Percentiles rank a stretch among this genome's conserved stretches.
These are phyloP conservation scores for Umbelopsis isabellina DNA, from an alignment of 192 early-diverging fungal species.

Conservation along the genomic window DNA sequence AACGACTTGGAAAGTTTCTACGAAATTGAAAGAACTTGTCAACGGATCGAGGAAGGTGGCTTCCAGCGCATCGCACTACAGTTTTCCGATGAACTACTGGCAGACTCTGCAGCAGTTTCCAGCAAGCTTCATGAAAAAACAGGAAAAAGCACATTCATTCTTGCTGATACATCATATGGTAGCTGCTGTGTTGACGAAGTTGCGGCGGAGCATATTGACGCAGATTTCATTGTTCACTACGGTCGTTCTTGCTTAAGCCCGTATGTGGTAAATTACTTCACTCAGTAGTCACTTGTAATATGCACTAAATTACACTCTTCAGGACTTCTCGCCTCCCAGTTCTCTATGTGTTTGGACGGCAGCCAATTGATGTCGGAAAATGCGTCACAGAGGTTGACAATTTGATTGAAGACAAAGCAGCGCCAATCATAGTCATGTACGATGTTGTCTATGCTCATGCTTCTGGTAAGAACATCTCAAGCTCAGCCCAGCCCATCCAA, in stretches of 20 bases:
- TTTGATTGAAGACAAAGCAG: slow-evolving; percentile 42
- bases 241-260: slow-evolving; percentile 89
- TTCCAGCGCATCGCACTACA: slow-evolving; percentile 79
- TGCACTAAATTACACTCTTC: not conserved
- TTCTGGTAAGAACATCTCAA: slow-evolving; percentile 38
- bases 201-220: slow-evolving; percentile 85
- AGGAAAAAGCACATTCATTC: slow-evolving; percentile 64
- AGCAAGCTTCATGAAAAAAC: slow-evolving; percentile 53
- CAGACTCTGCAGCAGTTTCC: slow-evolving; percentile 68
- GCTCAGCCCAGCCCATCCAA: not conserved
- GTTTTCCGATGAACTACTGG: slow-evolving; percentile 90
- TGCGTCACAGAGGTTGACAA: slow-evolving; percentile 53
- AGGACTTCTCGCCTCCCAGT: slow-evolving; percentile 82
- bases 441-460: slow-evolving; percentile 77
- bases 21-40: slow-evolving; percentile 68
- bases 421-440: slow-evolving; percentile 68
- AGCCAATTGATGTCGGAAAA: slow-evolving; percentile 65
- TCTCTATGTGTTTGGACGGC: slow-evolving; percentile 84
- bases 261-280: slow-evolving; percentile 44
- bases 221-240: slow-evolving; percentile 94
- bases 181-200: slow-evolving; percentile 98
- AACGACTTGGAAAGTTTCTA: slow-evolving; percentile 55
- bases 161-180: slow-evolving; percentile 97
- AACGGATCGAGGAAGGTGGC: slow-evolving; percentile 45
- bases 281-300: slow-evolving; percentile 4